phyloP scores from a whole-genome alignment of 257 asterid genomes.

The Echium plantagineum region DNA sequence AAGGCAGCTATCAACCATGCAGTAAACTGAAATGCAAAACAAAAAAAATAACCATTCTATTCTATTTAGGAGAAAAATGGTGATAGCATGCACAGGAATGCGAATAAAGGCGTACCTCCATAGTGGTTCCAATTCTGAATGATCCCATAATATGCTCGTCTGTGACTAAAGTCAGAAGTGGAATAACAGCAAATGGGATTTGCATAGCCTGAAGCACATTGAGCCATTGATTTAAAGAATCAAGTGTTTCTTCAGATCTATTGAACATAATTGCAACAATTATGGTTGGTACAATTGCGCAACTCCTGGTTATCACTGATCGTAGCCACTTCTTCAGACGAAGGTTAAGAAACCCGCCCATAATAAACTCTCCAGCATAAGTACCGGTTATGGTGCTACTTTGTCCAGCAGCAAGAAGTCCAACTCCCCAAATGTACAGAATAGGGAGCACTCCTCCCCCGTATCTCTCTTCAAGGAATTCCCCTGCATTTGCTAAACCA shows the following conservation, averaged over 20 bases:
- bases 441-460: constrained; percentile 32
- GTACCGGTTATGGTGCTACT: constrained; percentile 36
- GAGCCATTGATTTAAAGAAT: neutral
- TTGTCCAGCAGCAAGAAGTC: constrained; percentile 35
- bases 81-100: too few relatives aligned
- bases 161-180: neutral
- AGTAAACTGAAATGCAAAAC: neutral
- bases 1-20: neutral
- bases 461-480: constrained; percentile 20
- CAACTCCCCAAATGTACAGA: constrained; percentile 30
- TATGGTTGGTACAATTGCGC: constrained; percentile 29
- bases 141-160: neutral
- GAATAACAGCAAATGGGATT: neutral
- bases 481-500: constrained; percentile 30
- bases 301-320: constrained; percentile 25
- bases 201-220: neutral
- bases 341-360: constrained; percentile 30
- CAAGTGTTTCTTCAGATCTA: constrained; percentile 14
- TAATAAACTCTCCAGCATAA: constrained; percentile 30
- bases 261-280: constrained; percentile 26
- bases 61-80: too few relatives aligned
- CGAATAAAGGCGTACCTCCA: neutral
- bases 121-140: neutral
- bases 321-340: constrained; percentile 29
- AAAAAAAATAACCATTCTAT: too few relatives aligned